Base-by-base conservation (phyloP, 1,284 basidiomycete genomes). In the Puccinia polysora region DNA sequence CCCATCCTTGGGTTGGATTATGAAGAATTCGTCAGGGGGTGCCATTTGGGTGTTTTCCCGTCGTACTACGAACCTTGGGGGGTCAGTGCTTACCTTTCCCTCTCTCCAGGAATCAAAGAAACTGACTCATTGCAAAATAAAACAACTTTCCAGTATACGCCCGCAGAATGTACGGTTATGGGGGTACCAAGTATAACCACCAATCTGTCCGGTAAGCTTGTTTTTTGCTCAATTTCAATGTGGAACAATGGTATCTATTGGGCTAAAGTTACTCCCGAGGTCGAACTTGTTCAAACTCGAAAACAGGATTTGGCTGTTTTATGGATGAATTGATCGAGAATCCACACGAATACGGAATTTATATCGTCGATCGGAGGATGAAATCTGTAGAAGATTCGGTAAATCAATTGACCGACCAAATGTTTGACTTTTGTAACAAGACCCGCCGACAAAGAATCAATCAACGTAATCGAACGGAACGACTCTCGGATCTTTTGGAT, bases 301-400 rank as follows among this genome's bases (percentile, higher is more conserved):
- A 3, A 6, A n/a, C n/a, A 70, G 68, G 68, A 36, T 70, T 70
- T 55, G 68, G 68, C 28, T 97, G 92, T 81, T 97, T 96, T 83
- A 95, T 97, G 90, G 91, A 96, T 81, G 95, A 98, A 79, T 85
- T 96, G n/a, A 93, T 98, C 77, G 95, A 98, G 77, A 86, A 81
- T 75, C 77, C 77, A 52, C 78, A 82, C 74, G 84, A 85, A 78
- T 84, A 84, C 77, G 80, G 79, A 30, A 81, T 81, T 77, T 97
- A 97, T 83, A 97, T 97, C 80, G 88, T 97, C 77, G 94, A 97
- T 80, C 86, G 95, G 62, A 86, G 94, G 59, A 86, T 86, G 82
- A 87, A 92, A 80, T 91, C 89, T 30, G 86, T 95, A 70, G 92
- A 97, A 77, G 92, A 96, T 73, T 90, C 91, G 15, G 91, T 96